Percentiles rank a stretch among this genome's conserved stretches.
phyloP scores from a whole-genome alignment of 2,329 filamentous ascomycete genomes.

The Trichoderma endophyticum region DNA sequence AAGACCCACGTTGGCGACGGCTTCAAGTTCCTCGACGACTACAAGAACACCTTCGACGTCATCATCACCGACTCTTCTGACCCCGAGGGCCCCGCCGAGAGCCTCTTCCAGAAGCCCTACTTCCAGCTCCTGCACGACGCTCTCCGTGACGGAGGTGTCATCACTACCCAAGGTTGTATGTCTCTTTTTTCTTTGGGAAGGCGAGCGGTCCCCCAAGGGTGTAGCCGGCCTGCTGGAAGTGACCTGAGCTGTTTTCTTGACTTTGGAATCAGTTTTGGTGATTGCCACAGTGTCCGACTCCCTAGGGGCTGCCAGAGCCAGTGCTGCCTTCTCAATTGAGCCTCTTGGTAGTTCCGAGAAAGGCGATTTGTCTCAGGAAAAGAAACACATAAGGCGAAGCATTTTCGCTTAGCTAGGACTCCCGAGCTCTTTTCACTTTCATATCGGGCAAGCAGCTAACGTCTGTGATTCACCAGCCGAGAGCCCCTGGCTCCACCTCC shows the following conservation, averaged over 20 bases:
- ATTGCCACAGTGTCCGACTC: slow-evolving; percentile 18
- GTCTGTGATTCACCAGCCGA: slow-evolving; percentile 62
- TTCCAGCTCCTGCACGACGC: slow-evolving; percentile 91
- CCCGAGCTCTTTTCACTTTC: neutral
- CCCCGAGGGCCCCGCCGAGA: slow-evolving; percentile 93
- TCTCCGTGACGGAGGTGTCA: slow-evolving; percentile 91
- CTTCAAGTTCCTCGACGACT: slow-evolving; percentile 96
- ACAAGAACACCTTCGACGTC: slow-evolving; percentile 96
- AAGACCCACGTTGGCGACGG: slow-evolving; percentile 92
- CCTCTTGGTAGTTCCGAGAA: slow-evolving; percentile 37
- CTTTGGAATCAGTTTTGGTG: neutral
- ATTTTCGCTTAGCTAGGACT: neutral
- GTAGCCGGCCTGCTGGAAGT: slow-evolving; percentile 26
- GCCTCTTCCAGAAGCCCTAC: slow-evolving; percentile 97
- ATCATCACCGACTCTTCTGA: slow-evolving; percentile 99
- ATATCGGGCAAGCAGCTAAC: neutral
- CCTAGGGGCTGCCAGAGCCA: slow-evolving; percentile 38
- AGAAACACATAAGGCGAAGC: neutral
- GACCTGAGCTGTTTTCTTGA: slow-evolving; percentile 6
- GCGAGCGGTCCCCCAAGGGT: slow-evolving; percentile 36
- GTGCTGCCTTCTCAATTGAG: slow-evolving; percentile 37
- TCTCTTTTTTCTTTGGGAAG: slow-evolving; percentile 60
- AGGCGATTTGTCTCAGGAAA: neutral
- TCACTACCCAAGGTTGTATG: slow-evolving; percentile 99
- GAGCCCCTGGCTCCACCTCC: slow-evolving; percentile 98